Evolutionary conservation across 306 rosid species (phyloP).

Genomic region (Malus sieversii): DNA sequence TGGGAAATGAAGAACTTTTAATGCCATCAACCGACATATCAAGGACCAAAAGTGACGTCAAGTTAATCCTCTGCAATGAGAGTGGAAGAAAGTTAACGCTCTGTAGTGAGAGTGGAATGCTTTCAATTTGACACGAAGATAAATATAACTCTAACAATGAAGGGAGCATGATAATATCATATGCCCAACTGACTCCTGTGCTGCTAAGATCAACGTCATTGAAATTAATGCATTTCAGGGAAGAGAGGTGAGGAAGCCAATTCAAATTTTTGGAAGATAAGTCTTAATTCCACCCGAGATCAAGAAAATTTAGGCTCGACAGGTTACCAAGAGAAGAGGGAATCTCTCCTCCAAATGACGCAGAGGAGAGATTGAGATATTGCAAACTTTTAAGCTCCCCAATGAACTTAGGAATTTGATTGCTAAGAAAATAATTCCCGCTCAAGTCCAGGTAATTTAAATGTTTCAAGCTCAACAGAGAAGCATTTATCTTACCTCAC

Average conservation of each 20-base stretch:
- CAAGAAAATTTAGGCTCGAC: not conserved
- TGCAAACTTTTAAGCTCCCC: slow-evolving; percentile 22
- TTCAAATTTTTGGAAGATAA: not conserved
- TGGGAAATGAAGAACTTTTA: not conserved
- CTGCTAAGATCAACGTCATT: no score
- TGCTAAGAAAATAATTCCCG: slow-evolving; percentile 14
- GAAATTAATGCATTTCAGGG: no score
- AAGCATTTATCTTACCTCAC: no score
- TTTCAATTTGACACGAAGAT: no score
- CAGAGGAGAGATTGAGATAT: slow-evolving; percentile 25
- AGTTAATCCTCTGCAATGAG: not conserved
- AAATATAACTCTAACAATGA: no score
- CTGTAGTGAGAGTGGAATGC: no score
- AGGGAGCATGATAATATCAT: no score
- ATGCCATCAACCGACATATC: no score
- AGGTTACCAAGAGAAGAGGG: not conserved
- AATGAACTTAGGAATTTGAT: slow-evolving; percentile 23
- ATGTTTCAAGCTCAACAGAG: no score
- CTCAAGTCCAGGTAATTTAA: slow-evolving; percentile 11
- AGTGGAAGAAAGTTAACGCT: no score
- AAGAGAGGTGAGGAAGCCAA: no score
- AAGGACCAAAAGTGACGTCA: not conserved
- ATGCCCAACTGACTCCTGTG: no score
- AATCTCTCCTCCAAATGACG: slow-evolving; percentile 14
- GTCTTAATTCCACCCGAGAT: rapidly evolving